Evolutionary conservation across 1,284 basidiomycete genomes (phyloP).

Genomic region (Phenoliferia sp.): DNA sequence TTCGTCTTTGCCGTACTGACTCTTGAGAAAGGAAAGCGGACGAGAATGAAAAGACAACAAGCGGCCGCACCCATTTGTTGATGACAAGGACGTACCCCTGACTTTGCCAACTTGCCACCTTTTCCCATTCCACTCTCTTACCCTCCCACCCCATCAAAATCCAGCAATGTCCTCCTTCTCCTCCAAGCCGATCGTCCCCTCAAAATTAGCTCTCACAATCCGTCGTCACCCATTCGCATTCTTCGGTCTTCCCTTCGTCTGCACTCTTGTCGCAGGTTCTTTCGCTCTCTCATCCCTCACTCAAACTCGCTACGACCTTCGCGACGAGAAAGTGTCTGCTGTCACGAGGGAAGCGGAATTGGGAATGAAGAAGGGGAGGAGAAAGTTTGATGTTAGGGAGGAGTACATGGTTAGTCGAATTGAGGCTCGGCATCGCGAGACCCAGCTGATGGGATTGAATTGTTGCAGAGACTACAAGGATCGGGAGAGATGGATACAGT

Average conservation of each 20-base stretch:
- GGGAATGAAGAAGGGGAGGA: constrained; percentile 69
- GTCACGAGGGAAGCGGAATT: constrained; percentile 79
- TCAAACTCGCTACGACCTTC: constrained; percentile 84
- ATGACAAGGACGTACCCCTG: too few species aligned
- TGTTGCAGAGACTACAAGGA: constrained; percentile 29
- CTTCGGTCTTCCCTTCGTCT: constrained; percentile 10
- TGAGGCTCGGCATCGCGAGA: not conserved
- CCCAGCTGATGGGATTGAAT: not conserved
- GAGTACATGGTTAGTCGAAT: constrained; percentile 80
- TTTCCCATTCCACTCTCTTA: not conserved
- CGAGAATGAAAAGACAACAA: too few species aligned
- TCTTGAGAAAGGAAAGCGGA: too few species aligned
- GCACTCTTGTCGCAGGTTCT: constrained; percentile 69
- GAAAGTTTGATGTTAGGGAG: constrained; percentile 86
- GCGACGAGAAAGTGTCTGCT: constrained; percentile 70
- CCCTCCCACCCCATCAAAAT: not conserved
- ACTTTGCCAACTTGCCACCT: too few species aligned
- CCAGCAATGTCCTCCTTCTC: not conserved
- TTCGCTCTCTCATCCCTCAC: constrained; percentile 80
- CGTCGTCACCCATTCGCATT: constrained; percentile 1
- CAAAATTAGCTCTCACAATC: not conserved
- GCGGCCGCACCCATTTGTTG: too few species aligned
- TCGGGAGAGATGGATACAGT: constrained; percentile 22
- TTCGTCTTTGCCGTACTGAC: too few species aligned
- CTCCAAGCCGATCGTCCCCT: not conserved